Conservation (phyloP, 2,329 filamentous ascomycete genomes). For the Decorospora gaudefroyi region DNA sequence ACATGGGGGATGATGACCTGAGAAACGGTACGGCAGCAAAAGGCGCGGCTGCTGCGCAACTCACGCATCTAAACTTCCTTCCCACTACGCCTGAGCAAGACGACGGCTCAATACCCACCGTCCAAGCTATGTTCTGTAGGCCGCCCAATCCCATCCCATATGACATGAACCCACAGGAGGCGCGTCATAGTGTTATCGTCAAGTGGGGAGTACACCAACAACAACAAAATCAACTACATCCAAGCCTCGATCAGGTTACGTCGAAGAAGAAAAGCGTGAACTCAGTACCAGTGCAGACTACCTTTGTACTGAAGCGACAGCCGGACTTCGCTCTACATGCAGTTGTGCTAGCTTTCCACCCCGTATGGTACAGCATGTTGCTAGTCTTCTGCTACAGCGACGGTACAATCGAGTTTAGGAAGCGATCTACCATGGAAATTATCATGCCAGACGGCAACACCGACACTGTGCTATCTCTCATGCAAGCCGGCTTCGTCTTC, state of each 20-base stretch:
- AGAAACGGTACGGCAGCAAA: constrained; percentile 29
- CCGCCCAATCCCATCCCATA: constrained; percentile 47
- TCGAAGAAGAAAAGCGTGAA: constrained; percentile 63
- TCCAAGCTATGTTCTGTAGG: constrained; percentile 74
- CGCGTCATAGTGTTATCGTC: constrained; percentile 74
- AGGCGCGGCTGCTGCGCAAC: constrained; percentile 39
- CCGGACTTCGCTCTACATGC: constrained; percentile 72
- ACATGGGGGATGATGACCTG: constrained; percentile 30
- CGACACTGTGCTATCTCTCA: constrained; percentile 68
- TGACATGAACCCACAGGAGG: constrained; percentile 62
- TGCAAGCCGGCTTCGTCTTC: constrained; percentile 79
- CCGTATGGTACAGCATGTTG: constrained; percentile 71
- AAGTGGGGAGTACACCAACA: constrained; percentile 77
- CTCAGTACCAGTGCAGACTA: constrained; percentile 38
- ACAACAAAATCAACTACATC: constrained; percentile 65
- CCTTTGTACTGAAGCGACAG: constrained; percentile 57
- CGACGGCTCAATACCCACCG: constrained; percentile 63
- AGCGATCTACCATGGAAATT: constrained; percentile 72
- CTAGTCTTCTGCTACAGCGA: constrained; percentile 77
- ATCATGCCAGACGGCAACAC: constrained; percentile 67
- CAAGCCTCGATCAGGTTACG: constrained; percentile 76
- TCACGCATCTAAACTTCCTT: constrained; percentile 77
- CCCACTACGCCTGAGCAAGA: constrained; percentile 66
- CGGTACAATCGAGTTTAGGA: constrained; percentile 78
- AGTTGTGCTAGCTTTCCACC: constrained; percentile 68